Base-by-base conservation (phyloP, 2,329 filamentous ascomycete genomes). In the Aphanoascus verrucosus region DNA sequence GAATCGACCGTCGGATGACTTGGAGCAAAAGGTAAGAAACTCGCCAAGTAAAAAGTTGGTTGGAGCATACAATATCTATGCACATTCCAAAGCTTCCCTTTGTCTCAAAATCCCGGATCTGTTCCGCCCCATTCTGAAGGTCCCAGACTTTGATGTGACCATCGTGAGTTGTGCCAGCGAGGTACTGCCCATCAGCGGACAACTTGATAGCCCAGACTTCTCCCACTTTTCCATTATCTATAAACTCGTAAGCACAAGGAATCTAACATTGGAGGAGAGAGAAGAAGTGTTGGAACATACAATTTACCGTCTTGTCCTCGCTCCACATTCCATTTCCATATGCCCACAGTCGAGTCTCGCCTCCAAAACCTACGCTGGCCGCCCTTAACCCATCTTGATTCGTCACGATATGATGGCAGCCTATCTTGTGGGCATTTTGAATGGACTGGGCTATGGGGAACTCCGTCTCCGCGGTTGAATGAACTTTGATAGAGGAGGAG, bases 111-210 rank as follows among this genome's bases (percentile, higher is more conserved):
- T 90, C 83, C 49, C 82, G 78, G 56, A 93, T 83, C 69, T 86
- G 87, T 37, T 79, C 74, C 3, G 68, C 68, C 37, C 73, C 71
- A 11, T 71, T 75, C 47, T 73, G 64, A 31, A 84, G 69, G 65
- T 94, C 84, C 88, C 90, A 97, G 40, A 97, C 86, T 62, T 90
- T 89, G 64, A 97, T 82, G 52, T 85, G 81, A 2, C 93, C 93
- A 65, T 94, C 86, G 63, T 89, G 85, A 2, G 88, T 93, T 12
- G 88, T 94, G 60, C 83, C 82, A n/a, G 89, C 89, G 14, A 97
- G 77, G 64, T 84, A 93, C 58, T 82, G 80, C 47, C 93, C 93
- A 65, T 94, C 84, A 57, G 84, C 81, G 63, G 86, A 94, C 57
- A 98, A 74, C 0, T 88, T 85, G 60, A 96, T 75, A 0, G 91